Conservation (phyloP, 2,329 filamentous ascomycete species). For the Talaromyces amestolkiae region DNA sequence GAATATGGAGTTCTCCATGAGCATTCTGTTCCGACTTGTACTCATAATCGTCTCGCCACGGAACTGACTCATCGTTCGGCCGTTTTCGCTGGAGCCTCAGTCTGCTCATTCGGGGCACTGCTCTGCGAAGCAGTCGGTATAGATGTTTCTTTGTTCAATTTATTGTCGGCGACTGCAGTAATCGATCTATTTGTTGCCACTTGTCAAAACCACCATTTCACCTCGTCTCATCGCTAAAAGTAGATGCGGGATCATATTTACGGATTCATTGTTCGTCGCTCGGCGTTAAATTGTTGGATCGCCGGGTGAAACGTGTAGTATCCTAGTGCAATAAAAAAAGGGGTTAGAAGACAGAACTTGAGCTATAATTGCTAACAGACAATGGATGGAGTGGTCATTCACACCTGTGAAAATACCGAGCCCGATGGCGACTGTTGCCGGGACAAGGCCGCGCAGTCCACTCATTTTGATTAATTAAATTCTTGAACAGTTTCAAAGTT, state of each 20-base stretch:
- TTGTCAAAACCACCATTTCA: background rate
- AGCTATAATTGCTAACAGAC: background rate
- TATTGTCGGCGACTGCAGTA: background rate
- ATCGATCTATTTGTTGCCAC: background rate
- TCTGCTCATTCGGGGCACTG: background rate
- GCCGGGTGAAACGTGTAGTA: conserved; percentile 46
- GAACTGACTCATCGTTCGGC: background rate
- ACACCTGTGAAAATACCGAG: conserved; percentile 43
- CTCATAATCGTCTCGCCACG: background rate
- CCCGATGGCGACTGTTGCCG: conserved; percentile 38
- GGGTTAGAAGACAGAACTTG: background rate
- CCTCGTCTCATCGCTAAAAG: background rate
- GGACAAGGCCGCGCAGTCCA: conserved; percentile 35
- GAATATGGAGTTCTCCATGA: background rate
- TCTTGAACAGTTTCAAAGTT: background rate
- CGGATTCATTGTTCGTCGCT: conserved; percentile 26
- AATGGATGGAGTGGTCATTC: background rate
- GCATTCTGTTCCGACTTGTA: background rate
- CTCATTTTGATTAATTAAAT: conserved; percentile 28
- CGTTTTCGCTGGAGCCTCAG: background rate
- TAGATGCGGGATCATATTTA: conserved; percentile 1
- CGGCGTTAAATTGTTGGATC: conserved; percentile 35
- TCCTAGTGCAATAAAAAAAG: conserved; percentile 29
- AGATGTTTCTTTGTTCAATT: background rate
- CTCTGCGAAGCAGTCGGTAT: background rate